Conservation (phyloP, 2,329 filamentous ascomycete genomes). For the Colletotrichum orbiculare region DNA sequence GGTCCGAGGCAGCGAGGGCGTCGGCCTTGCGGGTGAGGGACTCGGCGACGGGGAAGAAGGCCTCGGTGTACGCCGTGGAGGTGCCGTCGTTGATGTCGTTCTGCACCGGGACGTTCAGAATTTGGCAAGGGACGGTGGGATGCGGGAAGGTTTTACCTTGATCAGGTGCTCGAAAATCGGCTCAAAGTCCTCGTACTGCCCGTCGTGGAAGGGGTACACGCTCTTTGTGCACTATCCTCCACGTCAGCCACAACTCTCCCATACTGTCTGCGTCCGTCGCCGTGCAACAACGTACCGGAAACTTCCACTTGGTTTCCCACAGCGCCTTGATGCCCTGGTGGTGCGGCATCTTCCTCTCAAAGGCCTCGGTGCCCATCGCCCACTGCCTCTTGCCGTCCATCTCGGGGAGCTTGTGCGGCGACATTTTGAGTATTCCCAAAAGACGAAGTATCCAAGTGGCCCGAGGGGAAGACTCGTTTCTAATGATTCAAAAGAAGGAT, state of each 20-base stretch:
- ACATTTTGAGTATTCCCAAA: slow-evolving; percentile 39
- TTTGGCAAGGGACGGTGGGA: no score
- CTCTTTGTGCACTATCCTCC: slow-evolving; percentile 63
- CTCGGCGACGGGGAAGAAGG: slow-evolving; percentile 71
- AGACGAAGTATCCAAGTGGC: no score
- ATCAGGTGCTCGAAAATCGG: slow-evolving; percentile 75
- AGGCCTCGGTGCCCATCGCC: slow-evolving; percentile 57
- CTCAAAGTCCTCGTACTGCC: slow-evolving; percentile 73
- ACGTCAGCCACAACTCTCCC: background rate
- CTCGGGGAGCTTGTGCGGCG: slow-evolving; percentile 41
- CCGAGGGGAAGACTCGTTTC: no score
- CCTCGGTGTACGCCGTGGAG: slow-evolving; percentile 71
- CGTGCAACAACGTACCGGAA: slow-evolving; percentile 59
- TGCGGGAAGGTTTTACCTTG: slow-evolving; percentile 48
- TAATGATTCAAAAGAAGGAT: no score
- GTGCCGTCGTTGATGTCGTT: slow-evolving; percentile 73
- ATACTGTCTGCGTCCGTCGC: background rate
- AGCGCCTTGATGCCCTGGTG: slow-evolving; percentile 69
- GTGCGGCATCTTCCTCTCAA: slow-evolving; percentile 62
- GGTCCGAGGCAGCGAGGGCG: slow-evolving; percentile 59
- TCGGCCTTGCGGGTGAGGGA: slow-evolving; percentile 65
- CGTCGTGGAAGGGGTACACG: slow-evolving; percentile 82
- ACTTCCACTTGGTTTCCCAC: slow-evolving; percentile 83
- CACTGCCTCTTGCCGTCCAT: slow-evolving; percentile 48
- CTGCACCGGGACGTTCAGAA: slow-evolving; percentile 40